Conservation (phyloP, 805 yeast species). For the Monosporozyma aerobia region DNA sequence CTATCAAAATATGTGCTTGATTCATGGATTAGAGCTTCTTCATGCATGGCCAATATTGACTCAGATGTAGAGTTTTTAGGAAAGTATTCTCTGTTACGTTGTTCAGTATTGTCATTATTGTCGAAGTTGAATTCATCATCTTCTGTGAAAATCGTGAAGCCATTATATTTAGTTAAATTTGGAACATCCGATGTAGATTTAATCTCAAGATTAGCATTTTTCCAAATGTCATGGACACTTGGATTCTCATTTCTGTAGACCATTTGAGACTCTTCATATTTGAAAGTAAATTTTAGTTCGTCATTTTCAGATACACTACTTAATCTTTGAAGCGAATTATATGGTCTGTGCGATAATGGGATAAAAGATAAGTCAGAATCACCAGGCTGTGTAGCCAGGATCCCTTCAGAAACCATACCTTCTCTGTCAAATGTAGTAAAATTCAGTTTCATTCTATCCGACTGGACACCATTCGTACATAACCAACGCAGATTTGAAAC, state of each 20-base stretch:
- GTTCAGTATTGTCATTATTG: not conserved
- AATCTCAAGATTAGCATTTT: not conserved
- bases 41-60: not conserved
- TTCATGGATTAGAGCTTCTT: not conserved
- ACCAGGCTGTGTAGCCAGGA: not conserved
- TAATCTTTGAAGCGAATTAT: not conserved
- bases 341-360: not conserved
- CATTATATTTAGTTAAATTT: not conserved
- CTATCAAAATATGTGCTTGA: not conserved
- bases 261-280: not conserved
- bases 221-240: not conserved
- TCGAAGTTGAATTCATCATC: not conserved
- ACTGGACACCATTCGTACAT: slow-evolving; percentile 4
- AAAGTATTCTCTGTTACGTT: not conserved
- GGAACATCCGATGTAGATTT: not conserved
- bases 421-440: slow-evolving; percentile 17
- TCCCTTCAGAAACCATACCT: slow-evolving; percentile 1
- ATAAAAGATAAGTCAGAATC: not conserved
- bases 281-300: not conserved
- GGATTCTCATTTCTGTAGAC: not conserved
- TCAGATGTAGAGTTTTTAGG: not conserved
- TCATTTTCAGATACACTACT: not conserved
- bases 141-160: not conserved
- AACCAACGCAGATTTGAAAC: slow-evolving; percentile 10
- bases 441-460: slow-evolving; percentile 6